Evolutionary conservation across 164 flowering plant genomes (phyloP).

Genomic region (Litsea cubeba): DNA sequence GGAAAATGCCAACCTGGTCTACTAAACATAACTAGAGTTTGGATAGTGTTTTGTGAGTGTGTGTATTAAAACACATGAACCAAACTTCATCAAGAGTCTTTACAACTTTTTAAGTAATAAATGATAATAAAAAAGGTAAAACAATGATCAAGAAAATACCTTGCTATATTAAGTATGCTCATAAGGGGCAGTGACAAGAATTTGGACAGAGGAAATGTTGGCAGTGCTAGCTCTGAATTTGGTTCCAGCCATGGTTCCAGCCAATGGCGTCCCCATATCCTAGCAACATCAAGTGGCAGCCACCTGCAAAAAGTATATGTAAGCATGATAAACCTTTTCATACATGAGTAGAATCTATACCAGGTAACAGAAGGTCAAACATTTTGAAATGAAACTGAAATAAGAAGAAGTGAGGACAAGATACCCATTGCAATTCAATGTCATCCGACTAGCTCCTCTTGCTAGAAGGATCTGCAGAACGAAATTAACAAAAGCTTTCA

Average conservation of each 20-base stretch:
- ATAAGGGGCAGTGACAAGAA: constrained; percentile 78
- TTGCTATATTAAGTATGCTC: constrained; percentile 86
- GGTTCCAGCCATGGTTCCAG: constrained; percentile 80
- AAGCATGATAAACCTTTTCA: background rate
- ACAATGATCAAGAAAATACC: constrained; percentile 36
- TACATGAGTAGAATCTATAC: background rate
- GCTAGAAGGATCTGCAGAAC: constrained; percentile 74
- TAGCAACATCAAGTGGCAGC: constrained; percentile 91
- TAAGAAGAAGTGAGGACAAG: background rate
- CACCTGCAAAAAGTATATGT: constrained; percentile 48
- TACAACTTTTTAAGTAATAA: too few relatives aligned
- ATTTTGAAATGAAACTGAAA: background rate
- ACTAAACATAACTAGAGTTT: background rate
- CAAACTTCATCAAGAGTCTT: too few relatives aligned
- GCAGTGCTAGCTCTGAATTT: constrained; percentile 53
- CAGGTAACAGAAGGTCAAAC: background rate
- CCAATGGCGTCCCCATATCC: constrained; percentile 97
- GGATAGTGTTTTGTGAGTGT: background rate
- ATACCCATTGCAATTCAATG: constrained; percentile 95
- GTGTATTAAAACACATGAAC: background rate
- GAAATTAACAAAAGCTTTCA: constrained; percentile 5
- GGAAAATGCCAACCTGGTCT: background rate
- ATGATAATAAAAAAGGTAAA: too few relatives aligned
- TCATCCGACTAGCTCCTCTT: constrained; percentile 73
- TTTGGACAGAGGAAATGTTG: constrained; percentile 66